phyloP scores from a whole-genome alignment of 345 rosid species.

The Gynandropsis gynandra region DNA sequence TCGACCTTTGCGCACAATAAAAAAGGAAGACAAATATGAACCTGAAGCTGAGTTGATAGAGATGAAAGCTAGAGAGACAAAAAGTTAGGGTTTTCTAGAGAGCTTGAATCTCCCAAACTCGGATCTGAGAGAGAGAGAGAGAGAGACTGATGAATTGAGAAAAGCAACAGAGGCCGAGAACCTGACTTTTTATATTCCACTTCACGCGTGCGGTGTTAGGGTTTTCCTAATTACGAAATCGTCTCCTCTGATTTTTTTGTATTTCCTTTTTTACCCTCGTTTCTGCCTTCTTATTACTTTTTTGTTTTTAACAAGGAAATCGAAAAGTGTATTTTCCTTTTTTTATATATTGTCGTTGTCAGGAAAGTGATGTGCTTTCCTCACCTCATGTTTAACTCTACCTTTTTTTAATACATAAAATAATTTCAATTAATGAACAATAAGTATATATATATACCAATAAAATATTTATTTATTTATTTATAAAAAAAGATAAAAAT shows the following conservation, averaged over 20 bases:
- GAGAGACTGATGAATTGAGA: constrained; percentile 21
- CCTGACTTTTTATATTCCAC: constrained; percentile 17
- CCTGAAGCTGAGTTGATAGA: constrained; percentile 22
- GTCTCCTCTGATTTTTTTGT: constrained; percentile 1
- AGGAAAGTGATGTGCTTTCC: no score
- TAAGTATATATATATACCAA: no score
- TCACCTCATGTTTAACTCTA: background rate
- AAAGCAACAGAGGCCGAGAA: constrained; percentile 15
- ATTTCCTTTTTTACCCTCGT: constrained; percentile 23
- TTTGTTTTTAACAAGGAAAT: constrained; percentile 17
- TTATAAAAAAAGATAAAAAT: no score
- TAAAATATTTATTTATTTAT: no score
- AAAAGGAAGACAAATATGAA: background rate
- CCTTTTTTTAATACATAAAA: no score
- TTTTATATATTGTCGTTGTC: background rate
- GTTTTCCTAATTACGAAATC: constrained; percentile 21
- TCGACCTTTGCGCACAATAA: background rate
- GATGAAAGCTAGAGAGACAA: constrained; percentile 10
- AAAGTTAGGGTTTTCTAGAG: constrained; percentile 15
- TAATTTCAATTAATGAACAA: no score
- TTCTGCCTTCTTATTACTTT: background rate
- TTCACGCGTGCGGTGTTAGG: constrained; percentile 21
- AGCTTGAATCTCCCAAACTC: constrained; percentile 36
- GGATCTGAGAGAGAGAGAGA: constrained; percentile 27
- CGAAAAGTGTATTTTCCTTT: background rate